Conservation (phyloP, 495 filamentous ascomycete genomes). For the Daldinia concentrica region DNA sequence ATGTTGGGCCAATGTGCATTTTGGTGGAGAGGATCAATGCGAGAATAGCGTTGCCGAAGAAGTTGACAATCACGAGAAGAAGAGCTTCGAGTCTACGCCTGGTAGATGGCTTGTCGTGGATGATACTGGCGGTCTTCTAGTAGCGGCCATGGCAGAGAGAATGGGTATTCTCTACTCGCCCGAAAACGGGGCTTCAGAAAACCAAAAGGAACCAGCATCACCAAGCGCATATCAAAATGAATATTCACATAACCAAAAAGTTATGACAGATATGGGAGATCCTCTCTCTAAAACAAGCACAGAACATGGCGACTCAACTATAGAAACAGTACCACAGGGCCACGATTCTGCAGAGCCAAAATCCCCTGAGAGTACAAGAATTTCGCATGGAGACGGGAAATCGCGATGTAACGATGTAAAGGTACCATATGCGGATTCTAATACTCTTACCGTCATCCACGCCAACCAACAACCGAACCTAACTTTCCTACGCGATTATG, state of each 20-base stretch:
- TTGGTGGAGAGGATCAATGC: conserved; percentile 51
- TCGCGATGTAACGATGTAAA: conserved; percentile 48
- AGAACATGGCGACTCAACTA: neutral
- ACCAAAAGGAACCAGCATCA: conserved; percentile 44
- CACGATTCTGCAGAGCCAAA: conserved; percentile 18
- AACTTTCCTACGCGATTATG: conserved; percentile 84
- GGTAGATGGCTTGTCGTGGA: conserved; percentile 85
- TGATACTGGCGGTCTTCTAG: conserved; percentile 85
- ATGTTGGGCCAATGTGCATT: conserved; percentile 64
- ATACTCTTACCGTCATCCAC: conserved; percentile 90
- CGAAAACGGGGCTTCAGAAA: conserved; percentile 50
- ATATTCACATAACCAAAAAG: conserved; percentile 8
- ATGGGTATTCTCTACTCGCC: conserved; percentile 80
- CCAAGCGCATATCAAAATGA: conserved; percentile 11
- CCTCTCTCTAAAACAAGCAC: neutral
- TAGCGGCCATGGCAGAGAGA: conserved; percentile 88
- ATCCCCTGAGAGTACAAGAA: conserved; percentile 7
- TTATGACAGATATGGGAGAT: neutral
- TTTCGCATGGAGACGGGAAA: conserved; percentile 33
- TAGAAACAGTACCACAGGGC: conserved; percentile 10
- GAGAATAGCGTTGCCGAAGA: conserved; percentile 44
- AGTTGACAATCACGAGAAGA: conserved; percentile 1
- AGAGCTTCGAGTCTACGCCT: conserved; percentile 27
- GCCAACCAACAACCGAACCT: conserved; percentile 90
- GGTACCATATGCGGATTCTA: conserved; percentile 65